phyloP scores from a whole-genome alignment of 306 rosid genomes.

The Pachyrhizus erosus region DNA sequence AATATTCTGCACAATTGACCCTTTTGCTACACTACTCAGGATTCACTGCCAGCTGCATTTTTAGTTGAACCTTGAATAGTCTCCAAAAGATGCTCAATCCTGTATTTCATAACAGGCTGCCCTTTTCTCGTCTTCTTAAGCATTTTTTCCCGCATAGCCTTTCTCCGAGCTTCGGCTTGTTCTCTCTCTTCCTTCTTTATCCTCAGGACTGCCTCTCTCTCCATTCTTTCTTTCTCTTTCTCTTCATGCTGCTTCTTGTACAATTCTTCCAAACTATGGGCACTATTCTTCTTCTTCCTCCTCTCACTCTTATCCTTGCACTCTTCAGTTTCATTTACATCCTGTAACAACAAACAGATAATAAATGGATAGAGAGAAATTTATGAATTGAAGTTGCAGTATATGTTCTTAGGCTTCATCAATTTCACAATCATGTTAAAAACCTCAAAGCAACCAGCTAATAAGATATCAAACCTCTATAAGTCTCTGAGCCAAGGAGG shows the following conservation, averaged over 20 bases:
- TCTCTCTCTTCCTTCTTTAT: constrained; percentile 66
- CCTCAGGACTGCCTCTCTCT: constrained; percentile 60
- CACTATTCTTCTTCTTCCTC: constrained; percentile 47
- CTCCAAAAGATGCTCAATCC: constrained; percentile 81
- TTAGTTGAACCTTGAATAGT: constrained; percentile 60
- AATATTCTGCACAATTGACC: neutral
- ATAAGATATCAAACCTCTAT: constrained; percentile 55
- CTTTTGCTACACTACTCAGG: constrained; percentile 11
- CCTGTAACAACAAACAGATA: constrained; percentile 50
- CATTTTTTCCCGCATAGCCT: constrained; percentile 64
- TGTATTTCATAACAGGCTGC: constrained; percentile 91
- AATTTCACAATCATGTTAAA: neutral
- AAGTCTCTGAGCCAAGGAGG: constrained; percentile 17
- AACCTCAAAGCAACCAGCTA: constrained; percentile 2
- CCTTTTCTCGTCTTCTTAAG: constrained; percentile 72
- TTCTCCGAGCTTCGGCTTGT: constrained; percentile 66
- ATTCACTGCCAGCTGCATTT: constrained; percentile 30
- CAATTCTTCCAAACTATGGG: constrained; percentile 56
- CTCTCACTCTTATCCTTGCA: constrained; percentile 30
- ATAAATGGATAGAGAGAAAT: constrained; percentile 3
- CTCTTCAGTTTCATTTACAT: constrained; percentile 46
- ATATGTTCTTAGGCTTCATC: neutral
- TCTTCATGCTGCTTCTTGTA: constrained; percentile 66
- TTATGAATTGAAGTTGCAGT: neutral
- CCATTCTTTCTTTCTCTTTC: constrained; percentile 68